Conservation (phyloP, 2,329 filamentous ascomycete species). For the Biscogniauxia marginata region DNA sequence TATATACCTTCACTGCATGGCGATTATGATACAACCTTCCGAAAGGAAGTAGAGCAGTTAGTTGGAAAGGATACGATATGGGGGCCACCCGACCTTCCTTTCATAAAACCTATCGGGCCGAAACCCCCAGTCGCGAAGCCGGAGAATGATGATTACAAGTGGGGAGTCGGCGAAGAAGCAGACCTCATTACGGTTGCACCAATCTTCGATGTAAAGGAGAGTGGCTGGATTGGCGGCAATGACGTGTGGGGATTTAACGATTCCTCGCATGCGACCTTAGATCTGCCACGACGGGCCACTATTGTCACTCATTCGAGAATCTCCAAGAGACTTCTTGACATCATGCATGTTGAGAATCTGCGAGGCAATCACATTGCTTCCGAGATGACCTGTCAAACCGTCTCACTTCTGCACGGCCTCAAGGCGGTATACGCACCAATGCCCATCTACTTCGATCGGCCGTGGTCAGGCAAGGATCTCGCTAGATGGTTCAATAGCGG, state of each 20-base stretch:
- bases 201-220: slow-evolving; percentile 73
- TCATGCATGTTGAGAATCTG: slow-evolving; percentile 76
- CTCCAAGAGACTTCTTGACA: slow-evolving; percentile 67
- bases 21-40: slow-evolving; percentile 65
- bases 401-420: slow-evolving; percentile 72
- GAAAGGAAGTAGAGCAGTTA: slow-evolving; percentile 57
- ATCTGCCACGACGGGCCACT: slow-evolving; percentile 70
- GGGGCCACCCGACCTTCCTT: slow-evolving; percentile 61
- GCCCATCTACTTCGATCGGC: slow-evolving; percentile 75
- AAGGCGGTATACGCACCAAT: slow-evolving; percentile 79
- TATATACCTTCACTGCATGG: slow-evolving; percentile 71
- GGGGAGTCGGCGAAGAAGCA: slow-evolving; percentile 75
- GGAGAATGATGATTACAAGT: slow-evolving; percentile 66
- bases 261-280: slow-evolving; percentile 45
- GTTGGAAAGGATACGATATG: slow-evolving; percentile 59
- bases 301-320: slow-evolving; percentile 75
- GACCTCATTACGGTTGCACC: slow-evolving; percentile 73
- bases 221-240: slow-evolving; percentile 69
- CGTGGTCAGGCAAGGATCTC: slow-evolving; percentile 59
- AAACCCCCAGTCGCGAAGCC: slow-evolving; percentile 58
- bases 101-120: slow-evolving; percentile 61
- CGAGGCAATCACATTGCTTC: slow-evolving; percentile 74
- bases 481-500: slow-evolving; percentile 62
- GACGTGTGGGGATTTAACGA: slow-evolving; percentile 67
- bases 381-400: slow-evolving; percentile 75